Base-by-base conservation (phyloP, 768 basidiomycete genomes). In the Lentinus brumalis region DNA sequence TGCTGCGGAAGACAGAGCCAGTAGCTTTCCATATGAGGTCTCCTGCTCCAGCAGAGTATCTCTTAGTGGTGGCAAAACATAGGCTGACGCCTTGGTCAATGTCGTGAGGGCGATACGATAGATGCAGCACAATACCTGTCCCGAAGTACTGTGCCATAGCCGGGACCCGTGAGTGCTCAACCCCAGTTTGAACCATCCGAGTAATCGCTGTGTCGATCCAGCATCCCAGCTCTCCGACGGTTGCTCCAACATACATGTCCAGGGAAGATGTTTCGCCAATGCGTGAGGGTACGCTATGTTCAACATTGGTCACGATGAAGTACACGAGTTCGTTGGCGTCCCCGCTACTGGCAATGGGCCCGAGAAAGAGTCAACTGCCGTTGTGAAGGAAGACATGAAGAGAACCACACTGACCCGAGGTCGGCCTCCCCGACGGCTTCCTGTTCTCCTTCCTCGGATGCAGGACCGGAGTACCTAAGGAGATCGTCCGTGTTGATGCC, bases 271-370 rank as follows among this genome's bases (percentile, higher is more conserved):
- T 70, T 45, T 73, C 72, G 42, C 75, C 71, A n/a, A 70, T 72
- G 38, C 79, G 73, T 10, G 76, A 67, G 6, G 85, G 71, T 0
- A 86, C 75, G 53, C 86, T 85, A 68, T 86, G 84, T 35, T 91
- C 89, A 38, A 97, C 74, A 57, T 89, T 84, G 14, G 91, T 91
- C 51, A 98, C 79, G 57, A 86, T 76, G 72, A 98, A 98, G 68
- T 84, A 92, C 0, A 89, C 86, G 2, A 85, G 67, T 66, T 85
- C 76, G 67, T 86, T 68, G 70, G 66, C 74, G 44, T 29, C 38
- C n/a, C 45, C 35, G 14, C 32, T 41, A 5, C 26, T 30, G 14
- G 40, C 38, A 4, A 40, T 4, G 12, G 7, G 21, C n/a, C 41
- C 49, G 31, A 30, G 41, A 10, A 9, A 32, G 26, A 42, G 35